A percentile compares a stretch with the other conserved stretches of the same genome.
Evolutionary conservation across 148 eudicot species (phyloP).

Genomic region (Fallopia convolvulus): DNA sequence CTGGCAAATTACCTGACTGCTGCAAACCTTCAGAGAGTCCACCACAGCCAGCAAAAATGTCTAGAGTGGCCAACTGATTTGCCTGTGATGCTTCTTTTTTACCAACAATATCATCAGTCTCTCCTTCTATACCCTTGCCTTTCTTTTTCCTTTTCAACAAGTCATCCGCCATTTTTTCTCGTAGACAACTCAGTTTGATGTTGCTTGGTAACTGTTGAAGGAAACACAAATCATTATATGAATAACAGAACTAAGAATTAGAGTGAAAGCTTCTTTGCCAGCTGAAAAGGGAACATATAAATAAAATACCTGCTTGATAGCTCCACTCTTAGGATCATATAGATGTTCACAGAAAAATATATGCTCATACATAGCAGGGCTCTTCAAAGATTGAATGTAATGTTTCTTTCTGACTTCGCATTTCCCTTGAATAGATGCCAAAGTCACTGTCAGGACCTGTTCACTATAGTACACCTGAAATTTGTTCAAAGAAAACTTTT

Average conservation of each 20-base stretch:
- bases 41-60: constrained; percentile 99
- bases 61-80: constrained; percentile 55
- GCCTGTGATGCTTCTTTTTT: constrained; percentile 25
- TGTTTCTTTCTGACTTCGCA: constrained; percentile 75
- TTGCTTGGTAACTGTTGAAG: constrained; percentile 54
- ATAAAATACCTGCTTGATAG: constrained; percentile 71
- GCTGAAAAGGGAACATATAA: background rate
- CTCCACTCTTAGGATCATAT: constrained; percentile 73
- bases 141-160: constrained; percentile 55
- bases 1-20: constrained; percentile 46
- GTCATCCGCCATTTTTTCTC: constrained; percentile 31
- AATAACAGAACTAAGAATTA: background rate
- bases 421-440: constrained; percentile 59
- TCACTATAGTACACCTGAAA: constrained; percentile 86
- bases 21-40: constrained; percentile 95
- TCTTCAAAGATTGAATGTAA: constrained; percentile 43
- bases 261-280: background rate
- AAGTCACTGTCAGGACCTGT: constrained; percentile 35
- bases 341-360: constrained; percentile 78
- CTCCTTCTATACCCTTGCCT: constrained; percentile 79
- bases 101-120: constrained; percentile 26
- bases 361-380: constrained; percentile 53
- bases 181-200: constrained; percentile 40
- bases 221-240: background rate
- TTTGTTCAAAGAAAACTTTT: background rate